Percentiles rank a stretch among this genome's conserved stretches.
Conservation (phyloP, 441 rosid species). For the Croton laevigatus region DNA sequence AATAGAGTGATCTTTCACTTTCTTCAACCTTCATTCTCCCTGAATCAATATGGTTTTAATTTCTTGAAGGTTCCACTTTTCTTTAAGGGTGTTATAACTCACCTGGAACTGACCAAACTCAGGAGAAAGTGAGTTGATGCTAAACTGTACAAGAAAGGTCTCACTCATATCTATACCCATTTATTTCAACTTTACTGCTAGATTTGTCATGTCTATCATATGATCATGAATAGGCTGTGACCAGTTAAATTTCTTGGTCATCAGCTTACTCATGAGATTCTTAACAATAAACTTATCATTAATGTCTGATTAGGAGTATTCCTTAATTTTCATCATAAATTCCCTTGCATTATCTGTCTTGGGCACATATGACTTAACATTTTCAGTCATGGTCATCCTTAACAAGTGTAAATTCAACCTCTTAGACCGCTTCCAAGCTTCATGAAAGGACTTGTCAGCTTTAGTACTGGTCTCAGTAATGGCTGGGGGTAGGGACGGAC, state of each 20-base stretch:
- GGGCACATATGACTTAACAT: not conserved
- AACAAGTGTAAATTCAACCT: constrained; percentile 13
- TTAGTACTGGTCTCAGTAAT: not conserved
- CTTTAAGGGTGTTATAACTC: constrained; percentile 21
- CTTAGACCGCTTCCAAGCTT: constrained; percentile 3
- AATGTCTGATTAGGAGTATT: not conserved
- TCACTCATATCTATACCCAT: not conserved
- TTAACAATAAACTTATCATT: not conserved
- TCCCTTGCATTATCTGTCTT: constrained; percentile 4
- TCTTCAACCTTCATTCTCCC: not conserved
- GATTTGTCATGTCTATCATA: not conserved
- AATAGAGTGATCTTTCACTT: not conserved
- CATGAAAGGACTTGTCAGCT: not conserved
- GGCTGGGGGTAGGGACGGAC: no score
- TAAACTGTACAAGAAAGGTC: not conserved
- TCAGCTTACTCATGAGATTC: not conserved
- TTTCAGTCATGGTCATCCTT: constrained; percentile 9
- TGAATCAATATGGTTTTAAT: constrained; percentile 2
- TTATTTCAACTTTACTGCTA: not conserved
- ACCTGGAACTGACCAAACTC: constrained; percentile 17
- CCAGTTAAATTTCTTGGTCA: not conserved
- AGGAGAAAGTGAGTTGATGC: constrained; percentile 4
- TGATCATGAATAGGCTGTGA: not conserved
- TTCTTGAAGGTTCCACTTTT: constrained; percentile 18
- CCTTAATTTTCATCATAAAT: not conserved